These are phyloP conservation scores for Colletotrichum chlorophyti DNA, from an alignment of 2,329 filamentous ascomycete genomes.

Conservation along the genomic window DNA sequence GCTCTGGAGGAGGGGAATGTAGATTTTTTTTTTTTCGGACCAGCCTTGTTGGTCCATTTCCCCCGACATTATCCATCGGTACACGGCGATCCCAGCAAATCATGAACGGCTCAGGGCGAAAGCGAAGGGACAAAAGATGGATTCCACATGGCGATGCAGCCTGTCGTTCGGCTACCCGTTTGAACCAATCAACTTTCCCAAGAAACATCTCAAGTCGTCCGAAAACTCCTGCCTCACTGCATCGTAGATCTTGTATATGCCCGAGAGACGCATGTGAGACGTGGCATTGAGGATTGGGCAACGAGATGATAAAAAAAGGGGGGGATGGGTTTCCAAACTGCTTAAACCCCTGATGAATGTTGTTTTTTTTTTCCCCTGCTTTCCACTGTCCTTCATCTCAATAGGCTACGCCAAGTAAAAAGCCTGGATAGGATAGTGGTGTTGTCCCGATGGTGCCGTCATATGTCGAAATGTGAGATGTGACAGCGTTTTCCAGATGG, in stretches of 20 bases:
- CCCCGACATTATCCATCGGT: neutral
- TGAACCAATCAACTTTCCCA: neutral
- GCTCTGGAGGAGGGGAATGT: neutral
- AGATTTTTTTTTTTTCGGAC: neutral
- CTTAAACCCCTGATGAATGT: no score
- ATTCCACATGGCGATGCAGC: neutral
- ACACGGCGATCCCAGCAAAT: slow-evolving; percentile 5
- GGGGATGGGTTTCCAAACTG: neutral
- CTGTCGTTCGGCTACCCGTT: neutral
- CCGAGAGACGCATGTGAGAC: neutral
- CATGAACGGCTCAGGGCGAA: neutral
- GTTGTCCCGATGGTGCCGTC: slow-evolving; percentile 4
- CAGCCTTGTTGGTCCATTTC: neutral
- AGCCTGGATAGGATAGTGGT: neutral
- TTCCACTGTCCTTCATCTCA: no score
- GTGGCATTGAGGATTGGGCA: neutral
- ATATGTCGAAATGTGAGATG: slow-evolving; percentile 15
- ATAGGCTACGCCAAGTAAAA: no score
- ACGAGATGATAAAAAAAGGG: slow-evolving; percentile 9
- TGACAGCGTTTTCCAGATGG: slow-evolving; percentile 13
- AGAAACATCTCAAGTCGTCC: neutral
- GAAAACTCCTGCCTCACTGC: neutral
- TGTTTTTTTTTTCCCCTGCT: no score
- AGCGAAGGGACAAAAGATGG: neutral
- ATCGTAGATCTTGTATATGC: neutral